Base-by-base conservation (phyloP, 306 rosid genomes). In the Cajanus cajan region DNA sequence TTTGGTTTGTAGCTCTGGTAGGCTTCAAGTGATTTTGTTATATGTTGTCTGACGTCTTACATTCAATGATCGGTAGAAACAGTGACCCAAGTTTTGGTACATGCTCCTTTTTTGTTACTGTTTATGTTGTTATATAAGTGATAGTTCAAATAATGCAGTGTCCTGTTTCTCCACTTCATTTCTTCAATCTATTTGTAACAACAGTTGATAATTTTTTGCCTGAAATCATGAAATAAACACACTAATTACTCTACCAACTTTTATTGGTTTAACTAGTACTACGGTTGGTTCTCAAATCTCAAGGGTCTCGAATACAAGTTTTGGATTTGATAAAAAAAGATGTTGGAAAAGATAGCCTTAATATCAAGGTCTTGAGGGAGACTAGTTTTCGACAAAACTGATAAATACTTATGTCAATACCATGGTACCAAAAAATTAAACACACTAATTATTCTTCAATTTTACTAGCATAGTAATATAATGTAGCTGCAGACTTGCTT, bases 31-130 rank as follows among this genome's bases (percentile, higher is more conserved):
- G 78, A 64, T 2, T 55, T 78, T 52, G 15, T 48, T 45, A 0
- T 36, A 63, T 77, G 14, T 15, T 51, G 47, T 74, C 63, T 61
- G 51, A 7, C 40, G 19, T 54, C 68, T 68, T 54, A 21, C 58
- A 68, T 72, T 24, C 39, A 18, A 19, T 39, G 13, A 13, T 71
- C 14, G 73, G 79, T 16, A 52, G 77, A 71, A 44, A 45, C 68
- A n/a, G 24, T 7, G 72, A 40, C 4, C 19, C 50, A 39, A 11
- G 12, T 71, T 47, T 78, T 5, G 45, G 31, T 33, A 33, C 45
- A 45, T 72, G 58, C 77, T 55, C 68, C 19, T 19, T 37, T 61
- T 21, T 34, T 54, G 6, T 59, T 11, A 19, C 31, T 43, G 48
- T 65, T 71, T 0, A 68, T 68, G 7, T 48, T 33, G 45, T 43